These are phyloP conservation scores for Euphorbia pulcherrima DNA, from an alignment of 345 rosid genomes.

Conservation along the genomic window DNA sequence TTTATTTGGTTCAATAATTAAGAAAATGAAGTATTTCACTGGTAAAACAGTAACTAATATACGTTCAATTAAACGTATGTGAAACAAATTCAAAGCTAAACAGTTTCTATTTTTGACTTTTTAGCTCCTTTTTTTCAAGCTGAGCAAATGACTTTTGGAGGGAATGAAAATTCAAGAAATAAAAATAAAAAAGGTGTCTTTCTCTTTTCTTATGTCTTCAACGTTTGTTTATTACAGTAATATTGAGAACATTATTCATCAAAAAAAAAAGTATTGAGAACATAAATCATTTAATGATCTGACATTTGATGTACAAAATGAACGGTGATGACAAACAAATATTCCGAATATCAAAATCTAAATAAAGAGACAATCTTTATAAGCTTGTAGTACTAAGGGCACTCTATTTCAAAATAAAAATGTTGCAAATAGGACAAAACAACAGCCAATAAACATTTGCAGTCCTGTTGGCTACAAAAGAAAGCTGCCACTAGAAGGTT, in stretches of 20 bases:
- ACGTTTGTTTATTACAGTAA: neutral
- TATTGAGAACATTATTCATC: neutral
- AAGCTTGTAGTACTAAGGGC: neutral
- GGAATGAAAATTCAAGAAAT: slow-evolving; percentile 14
- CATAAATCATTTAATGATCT: neutral
- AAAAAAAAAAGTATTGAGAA: no score
- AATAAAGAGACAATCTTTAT: neutral
- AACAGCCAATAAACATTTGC: neutral
- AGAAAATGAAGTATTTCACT: no score
- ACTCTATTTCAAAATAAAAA: neutral
- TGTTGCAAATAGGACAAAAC: slow-evolving; percentile 15
- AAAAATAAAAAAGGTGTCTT: neutral
- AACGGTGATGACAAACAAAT: slow-evolving; percentile 1
- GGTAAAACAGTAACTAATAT: no score
- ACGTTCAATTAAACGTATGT: neutral
- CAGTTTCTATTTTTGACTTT: slow-evolving; percentile 19
- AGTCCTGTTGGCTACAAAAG: neutral
- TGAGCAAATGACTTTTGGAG: slow-evolving; percentile 31
- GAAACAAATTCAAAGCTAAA: slow-evolving; percentile 2
- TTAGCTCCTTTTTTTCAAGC: slow-evolving; percentile 12
- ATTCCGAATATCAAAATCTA: neutral
- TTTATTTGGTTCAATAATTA: no score
- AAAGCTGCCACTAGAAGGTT: slow-evolving; percentile 10
- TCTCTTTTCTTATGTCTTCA: neutral
- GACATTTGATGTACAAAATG: neutral